A percentile compares a stretch with the other conserved stretches of the same genome.
Evolutionary conservation across 345 rosid species (phyloP).

Genomic region (Carallia pectinifolia): DNA sequence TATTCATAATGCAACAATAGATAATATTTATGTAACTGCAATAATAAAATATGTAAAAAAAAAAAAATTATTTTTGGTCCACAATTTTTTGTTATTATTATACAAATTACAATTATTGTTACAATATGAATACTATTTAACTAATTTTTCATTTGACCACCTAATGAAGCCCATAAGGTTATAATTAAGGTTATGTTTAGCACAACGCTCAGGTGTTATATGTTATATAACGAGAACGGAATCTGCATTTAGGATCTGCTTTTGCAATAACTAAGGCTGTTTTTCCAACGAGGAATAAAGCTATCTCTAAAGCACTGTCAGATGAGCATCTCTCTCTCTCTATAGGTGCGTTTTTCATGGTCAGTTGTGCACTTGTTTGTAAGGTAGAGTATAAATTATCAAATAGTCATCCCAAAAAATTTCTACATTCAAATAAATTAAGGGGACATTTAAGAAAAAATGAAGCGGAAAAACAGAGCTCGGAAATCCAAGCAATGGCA

Average conservation of each 20-base stretch:
- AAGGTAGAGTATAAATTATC: conserved; percentile 5
- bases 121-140: too few relatives aligned
- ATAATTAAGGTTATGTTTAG: too few relatives aligned
- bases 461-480: not conserved
- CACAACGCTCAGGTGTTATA: too few relatives aligned
- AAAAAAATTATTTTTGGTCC: too few relatives aligned
- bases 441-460: not conserved
- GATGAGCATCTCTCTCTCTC: conserved; percentile 25
- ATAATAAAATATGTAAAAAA: too few relatives aligned
- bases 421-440: not conserved
- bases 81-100: too few relatives aligned
- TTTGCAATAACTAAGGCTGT: conserved; percentile 41
- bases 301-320: conserved; percentile 16
- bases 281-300: conserved; percentile 45
- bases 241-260: conserved; percentile 43
- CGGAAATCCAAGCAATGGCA: conserved; percentile 29
- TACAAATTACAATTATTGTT: too few relatives aligned
- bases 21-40: too few relatives aligned
- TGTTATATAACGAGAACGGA: conserved; percentile 24
- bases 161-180: too few relatives aligned
- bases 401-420: conserved; percentile 21
- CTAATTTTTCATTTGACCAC: too few relatives aligned
- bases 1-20: too few relatives aligned
- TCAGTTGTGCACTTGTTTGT: conserved; percentile 22
- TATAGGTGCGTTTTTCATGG: conserved; percentile 16